Base-by-base conservation (phyloP, 139 green algal species). In the Picochlorum sp. region DNA sequence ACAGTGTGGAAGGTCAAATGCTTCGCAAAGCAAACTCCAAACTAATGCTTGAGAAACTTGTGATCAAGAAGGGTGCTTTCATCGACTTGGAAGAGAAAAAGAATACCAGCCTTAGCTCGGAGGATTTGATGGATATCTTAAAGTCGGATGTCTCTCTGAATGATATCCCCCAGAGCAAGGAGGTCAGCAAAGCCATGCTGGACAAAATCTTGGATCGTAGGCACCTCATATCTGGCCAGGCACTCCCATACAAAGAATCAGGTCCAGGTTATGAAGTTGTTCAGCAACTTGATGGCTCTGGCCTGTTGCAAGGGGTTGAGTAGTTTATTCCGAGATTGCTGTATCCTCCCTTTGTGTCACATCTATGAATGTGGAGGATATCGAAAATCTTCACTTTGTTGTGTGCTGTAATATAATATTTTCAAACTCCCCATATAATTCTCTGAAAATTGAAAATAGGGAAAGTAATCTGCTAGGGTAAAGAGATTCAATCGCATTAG, bases 61-160 rank as follows among this genome's bases (percentile, higher is more conserved):
- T 98, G 45, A 97, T 97, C 61, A 90, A 90, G 68, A 93, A 95
- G 81, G 93, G 93, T 30, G 81, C 86, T 7, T 98, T 99, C 73
- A 74, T 88, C 74, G 74, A 83, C 26, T 59, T 83, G n/a, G 33
- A 67, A 28, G 55, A 22, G n/a, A 61, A 59, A 14, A 58, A 37
- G 54, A 50, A n/a, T 35, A 57, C 24, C 33, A 31, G 63, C 50
- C 56, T 91, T 59, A 76, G 50, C 25, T 72, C 75, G 0, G 75
- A 82, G 1, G 87, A 95, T 75, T 79, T 96, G 65, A 33, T 88
- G 50, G 65, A 80, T 43, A 64, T 95, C 55, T 77, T 95, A 10
- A 81, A 80, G 32, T 53, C 45, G 0, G 82, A 77, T 28, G 43
- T 50, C 31, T 59, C 63, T 29, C 40, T 75, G 31, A 25, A 64